Conservation (phyloP, 2,329 filamentous ascomycete genomes). For the Aspergillus melleus region DNA sequence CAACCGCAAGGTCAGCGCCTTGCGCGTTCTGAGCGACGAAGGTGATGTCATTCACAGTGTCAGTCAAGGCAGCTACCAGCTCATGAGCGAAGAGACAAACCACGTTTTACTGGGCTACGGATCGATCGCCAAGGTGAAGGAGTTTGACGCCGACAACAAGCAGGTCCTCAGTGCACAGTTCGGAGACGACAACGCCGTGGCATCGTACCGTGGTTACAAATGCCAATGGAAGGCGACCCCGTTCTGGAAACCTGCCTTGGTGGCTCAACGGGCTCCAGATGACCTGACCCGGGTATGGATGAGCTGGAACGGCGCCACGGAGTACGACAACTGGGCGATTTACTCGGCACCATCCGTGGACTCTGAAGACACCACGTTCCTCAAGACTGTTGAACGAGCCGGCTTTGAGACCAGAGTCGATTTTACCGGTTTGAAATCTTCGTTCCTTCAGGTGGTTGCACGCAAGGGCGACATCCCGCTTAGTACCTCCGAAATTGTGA, state of each 20-base stretch:
- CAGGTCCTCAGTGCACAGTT: constrained; percentile 35
- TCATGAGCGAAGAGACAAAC: constrained; percentile 21
- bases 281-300: constrained; percentile 30
- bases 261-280: constrained; percentile 16
- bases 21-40: constrained; percentile 23
- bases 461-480: constrained; percentile 27
- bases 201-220: constrained; percentile 39
- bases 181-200: constrained; percentile 28
- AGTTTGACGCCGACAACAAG: constrained; percentile 33
- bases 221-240: constrained; percentile 36
- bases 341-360: constrained; percentile 24
- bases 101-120: constrained; percentile 38
- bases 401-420: constrained; percentile 31
- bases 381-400: constrained; percentile 23
- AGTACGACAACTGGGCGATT: constrained; percentile 38
- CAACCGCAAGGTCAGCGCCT: constrained; percentile 22
- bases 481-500: constrained; percentile 21
- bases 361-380: constrained; percentile 19
- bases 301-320: constrained; percentile 43
- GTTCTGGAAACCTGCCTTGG: constrained; percentile 27
- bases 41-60: constrained; percentile 26
- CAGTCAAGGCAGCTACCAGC: constrained; percentile 32
- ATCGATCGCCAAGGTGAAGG: constrained; percentile 36
- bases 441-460: constrained; percentile 31
- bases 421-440: constrained; percentile 15